phyloP scores from a whole-genome alignment of 768 basidiomycete genomes.

The Scleroderma bovista region DNA sequence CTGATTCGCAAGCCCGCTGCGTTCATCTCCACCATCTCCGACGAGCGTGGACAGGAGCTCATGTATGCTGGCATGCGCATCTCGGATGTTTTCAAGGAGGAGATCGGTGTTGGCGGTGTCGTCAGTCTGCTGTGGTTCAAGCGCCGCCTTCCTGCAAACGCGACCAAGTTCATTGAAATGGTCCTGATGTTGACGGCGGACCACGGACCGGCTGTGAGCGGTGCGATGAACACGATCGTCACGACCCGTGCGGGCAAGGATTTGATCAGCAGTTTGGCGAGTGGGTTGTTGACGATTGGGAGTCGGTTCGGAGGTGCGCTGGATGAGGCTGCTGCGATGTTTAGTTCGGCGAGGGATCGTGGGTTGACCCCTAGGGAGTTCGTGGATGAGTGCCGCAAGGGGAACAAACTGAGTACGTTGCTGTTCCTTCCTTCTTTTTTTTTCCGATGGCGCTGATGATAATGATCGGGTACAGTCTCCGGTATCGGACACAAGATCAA shows the following conservation, averaged over 20 bases:
- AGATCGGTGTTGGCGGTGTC: conserved; percentile 96
- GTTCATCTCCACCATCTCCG: conserved; percentile 98
- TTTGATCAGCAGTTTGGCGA: conserved; percentile 91
- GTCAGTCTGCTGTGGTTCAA: conserved; percentile 98
- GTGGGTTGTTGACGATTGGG: conserved; percentile 96
- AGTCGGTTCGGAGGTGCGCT: conserved; percentile 98
- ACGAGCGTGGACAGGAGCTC: conserved; percentile 98
- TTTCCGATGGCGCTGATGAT: no score
- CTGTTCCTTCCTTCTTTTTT: neutral
- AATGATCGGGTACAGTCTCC: conserved; percentile 48
- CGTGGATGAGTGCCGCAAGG: conserved; percentile 88
- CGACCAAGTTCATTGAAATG: conserved; percentile 99
- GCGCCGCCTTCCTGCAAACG: conserved; percentile 84
- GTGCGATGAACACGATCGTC: conserved; percentile 99
- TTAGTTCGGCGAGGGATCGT: conserved; percentile 85
- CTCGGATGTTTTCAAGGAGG: conserved; percentile 96
- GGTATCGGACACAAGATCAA: conserved; percentile 99
- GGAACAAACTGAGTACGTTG: conserved; percentile 83
- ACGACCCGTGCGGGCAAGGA: conserved; percentile 99
- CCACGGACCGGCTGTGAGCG: conserved; percentile 97
- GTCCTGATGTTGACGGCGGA: conserved; percentile 98
- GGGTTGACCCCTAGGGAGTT: conserved; percentile 98
- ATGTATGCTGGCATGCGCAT: conserved; percentile 99
- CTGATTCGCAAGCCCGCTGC: conserved; percentile 98
- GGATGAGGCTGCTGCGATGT: conserved; percentile 95